Base-by-base conservation (phyloP, 2,329 filamentous ascomycete species). In the Sporothrix pseudoabietina region DNA sequence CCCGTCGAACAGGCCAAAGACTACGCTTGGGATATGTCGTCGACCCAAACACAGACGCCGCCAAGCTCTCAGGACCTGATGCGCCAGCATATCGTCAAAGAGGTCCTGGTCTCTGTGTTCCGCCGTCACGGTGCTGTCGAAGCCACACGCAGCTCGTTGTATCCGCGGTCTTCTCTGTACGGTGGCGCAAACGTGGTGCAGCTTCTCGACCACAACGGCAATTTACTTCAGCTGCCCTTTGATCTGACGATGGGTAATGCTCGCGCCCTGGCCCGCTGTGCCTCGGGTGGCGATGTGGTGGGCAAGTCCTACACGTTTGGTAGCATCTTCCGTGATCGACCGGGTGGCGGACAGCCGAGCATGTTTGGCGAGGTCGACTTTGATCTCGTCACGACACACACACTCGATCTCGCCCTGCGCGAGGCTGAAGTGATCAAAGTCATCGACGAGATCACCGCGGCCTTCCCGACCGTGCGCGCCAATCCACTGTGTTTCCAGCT, bases 341-440 rank as follows among this genome's bases (percentile, higher is more conserved):
- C 90, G 68, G 90, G 90, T 72, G 94, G 93, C 8, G 92, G 93
- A 1, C 92, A 97, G 77, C 96, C 96, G 7, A 87, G 88, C 73
- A 92, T 91, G 78, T 92, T 93, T 79, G 92, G 93, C 10, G 96
- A 98, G 79, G 94, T 97, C 2, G 94, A 98, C 80, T 99, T 98
- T 80, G 96, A 99, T 81, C 94, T 99, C 74, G 88, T 97, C n/a
- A 95, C 94, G 0, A 88, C 89, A 61, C 91, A 94, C 77, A 91
- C 91, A 0, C 82, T 94, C 5, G 94, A 98, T 78, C 84, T 97
- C 63, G 91, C 94, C 0, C 82, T 98, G 72, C 97, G 97, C 78
- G 96, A 99, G 81, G 95, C 95, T 0, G 95, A 98, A 81, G 91
- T 94, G 0, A 88, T 99, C 77, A 98, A 98, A 78, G 94, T 98